These are phyloP conservation scores for Cytospora mali DNA, from an alignment of 2,329 filamentous ascomycete genomes.

Conservation along the genomic window DNA sequence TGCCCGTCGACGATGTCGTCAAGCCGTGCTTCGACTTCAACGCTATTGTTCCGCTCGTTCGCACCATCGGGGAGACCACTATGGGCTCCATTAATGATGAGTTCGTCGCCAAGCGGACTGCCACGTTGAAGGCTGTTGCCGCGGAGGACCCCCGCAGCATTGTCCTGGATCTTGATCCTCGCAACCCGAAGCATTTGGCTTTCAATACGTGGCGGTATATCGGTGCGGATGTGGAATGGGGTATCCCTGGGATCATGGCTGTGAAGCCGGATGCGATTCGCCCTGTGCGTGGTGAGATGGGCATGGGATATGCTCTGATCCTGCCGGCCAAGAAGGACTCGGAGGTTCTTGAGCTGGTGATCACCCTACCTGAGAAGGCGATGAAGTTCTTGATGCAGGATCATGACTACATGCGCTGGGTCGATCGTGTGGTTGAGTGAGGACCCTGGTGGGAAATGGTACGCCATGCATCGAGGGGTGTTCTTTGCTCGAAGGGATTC, in stretches of 20 bases:
- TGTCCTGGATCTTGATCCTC: conserved; percentile 45
- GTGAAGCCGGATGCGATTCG: conserved; percentile 37
- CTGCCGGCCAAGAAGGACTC: conserved; percentile 36
- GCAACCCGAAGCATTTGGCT: conserved; percentile 43
- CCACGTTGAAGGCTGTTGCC: conserved; percentile 38
- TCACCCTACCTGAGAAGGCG: conserved; percentile 37
- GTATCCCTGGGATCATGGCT: conserved; percentile 33
- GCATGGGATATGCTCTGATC: conserved; percentile 38
- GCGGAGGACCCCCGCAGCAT: conserved; percentile 44
- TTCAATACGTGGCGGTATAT: conserved; percentile 41
- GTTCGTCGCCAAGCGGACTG: conserved; percentile 42
- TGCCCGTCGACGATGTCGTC: conserved; percentile 37
- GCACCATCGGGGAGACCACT: conserved; percentile 30
- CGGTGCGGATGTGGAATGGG: conserved; percentile 42
- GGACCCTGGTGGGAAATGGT: neutral
- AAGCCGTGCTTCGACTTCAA: conserved; percentile 11
- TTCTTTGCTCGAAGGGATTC: neutral
- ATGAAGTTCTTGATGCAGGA: conserved; percentile 37
- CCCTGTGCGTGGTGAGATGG: conserved; percentile 36
- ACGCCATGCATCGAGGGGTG: neutral
- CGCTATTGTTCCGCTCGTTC: conserved; percentile 14
- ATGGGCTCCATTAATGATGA: conserved; percentile 45
- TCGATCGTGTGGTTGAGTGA: conserved; percentile 31
- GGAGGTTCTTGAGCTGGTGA: conserved; percentile 36
- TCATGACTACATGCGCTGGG: conserved; percentile 36